Percentiles rank a stretch among this genome's conserved stretches.
phyloP scores from a whole-genome alignment of 768 basidiomycete species.

The Albatrellus ellisii region DNA sequence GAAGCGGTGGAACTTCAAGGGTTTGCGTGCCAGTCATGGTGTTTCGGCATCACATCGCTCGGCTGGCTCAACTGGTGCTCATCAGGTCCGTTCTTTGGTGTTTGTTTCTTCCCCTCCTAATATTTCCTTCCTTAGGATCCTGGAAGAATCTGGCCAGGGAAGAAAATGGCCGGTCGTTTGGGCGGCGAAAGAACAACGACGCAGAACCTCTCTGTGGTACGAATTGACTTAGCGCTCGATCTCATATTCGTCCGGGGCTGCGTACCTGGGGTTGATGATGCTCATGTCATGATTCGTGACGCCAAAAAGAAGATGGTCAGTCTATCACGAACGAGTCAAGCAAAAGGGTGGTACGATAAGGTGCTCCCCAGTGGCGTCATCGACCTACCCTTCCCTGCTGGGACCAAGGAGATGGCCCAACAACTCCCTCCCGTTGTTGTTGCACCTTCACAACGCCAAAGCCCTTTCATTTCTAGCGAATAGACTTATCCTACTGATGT shows the following conservation, averaged over 20 bases:
- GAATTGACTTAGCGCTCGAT: constrained; percentile 77
- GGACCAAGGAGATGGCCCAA: constrained; percentile 64
- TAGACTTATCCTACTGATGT: constrained; percentile 19
- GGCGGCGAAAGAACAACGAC: constrained; percentile 72
- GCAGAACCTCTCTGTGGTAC: constrained; percentile 82
- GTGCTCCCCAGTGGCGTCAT: constrained; percentile 73
- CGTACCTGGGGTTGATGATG: constrained; percentile 82
- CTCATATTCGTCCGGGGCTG: constrained; percentile 87
- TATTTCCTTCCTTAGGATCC: constrained; percentile 53
- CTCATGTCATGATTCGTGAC: constrained; percentile 75
- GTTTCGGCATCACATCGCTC: constrained; percentile 90
- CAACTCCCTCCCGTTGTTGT: constrained; percentile 51
- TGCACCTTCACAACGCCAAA: constrained; percentile 55
- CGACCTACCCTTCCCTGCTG: constrained; percentile 87
- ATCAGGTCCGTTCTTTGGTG: constrained; percentile 55
- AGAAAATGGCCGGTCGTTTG: constrained; percentile 96
- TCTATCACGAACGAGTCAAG: constrained; percentile 47
- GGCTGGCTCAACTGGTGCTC: constrained; percentile 86
- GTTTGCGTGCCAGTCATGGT: constrained; percentile 90
- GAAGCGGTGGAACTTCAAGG: constrained; percentile 93
- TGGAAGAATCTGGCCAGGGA: constrained; percentile 91
- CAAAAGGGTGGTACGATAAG: constrained; percentile 61
- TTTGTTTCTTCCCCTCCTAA: background rate
- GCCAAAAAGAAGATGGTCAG: constrained; percentile 78
- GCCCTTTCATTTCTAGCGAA: constrained; percentile 68